Conservation (phyloP, 2,329 filamentous ascomycete genomes). For the Trichoderma sp. region DNA sequence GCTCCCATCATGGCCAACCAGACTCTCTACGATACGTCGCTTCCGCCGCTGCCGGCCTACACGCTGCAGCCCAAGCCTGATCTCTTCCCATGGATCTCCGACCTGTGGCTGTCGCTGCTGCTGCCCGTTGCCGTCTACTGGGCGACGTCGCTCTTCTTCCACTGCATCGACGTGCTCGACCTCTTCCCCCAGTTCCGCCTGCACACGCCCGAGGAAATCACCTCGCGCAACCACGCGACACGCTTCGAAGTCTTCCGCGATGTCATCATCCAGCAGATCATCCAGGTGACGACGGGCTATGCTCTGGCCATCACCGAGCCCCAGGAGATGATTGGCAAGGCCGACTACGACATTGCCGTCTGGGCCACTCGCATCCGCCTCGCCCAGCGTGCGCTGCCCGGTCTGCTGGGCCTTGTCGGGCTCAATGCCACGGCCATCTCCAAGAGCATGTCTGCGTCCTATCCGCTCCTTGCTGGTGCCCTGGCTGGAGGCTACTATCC, state of each 20-base stretch:
- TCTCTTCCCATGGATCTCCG: conserved; percentile 76
- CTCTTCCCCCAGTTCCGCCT: conserved; percentile 89
- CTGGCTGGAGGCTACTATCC: conserved; percentile 84
- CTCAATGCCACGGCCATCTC: conserved; percentile 76
- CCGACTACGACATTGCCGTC: conserved; percentile 83
- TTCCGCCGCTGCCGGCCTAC: conserved; percentile 88
- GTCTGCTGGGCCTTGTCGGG: conserved; percentile 70
- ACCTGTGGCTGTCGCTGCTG: conserved; percentile 76
- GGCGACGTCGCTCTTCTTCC: conserved; percentile 82
- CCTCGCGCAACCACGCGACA: conserved; percentile 83
- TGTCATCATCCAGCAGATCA: conserved; percentile 87
- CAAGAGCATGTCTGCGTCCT: conserved; percentile 70
- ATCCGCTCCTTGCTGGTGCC: conserved; percentile 75
- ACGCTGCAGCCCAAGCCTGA: conserved; percentile 70
- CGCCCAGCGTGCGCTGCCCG: conserved; percentile 76
- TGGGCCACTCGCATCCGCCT: conserved; percentile 85
- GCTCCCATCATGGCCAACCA: conserved; percentile 54
- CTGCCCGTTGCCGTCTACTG: conserved; percentile 87
- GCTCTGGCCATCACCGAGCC: conserved; percentile 73
- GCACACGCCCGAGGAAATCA: conserved; percentile 90
- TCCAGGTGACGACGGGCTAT: conserved; percentile 76
- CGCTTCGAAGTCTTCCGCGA: conserved; percentile 86
- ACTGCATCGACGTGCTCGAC: conserved; percentile 82
- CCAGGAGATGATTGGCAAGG: conserved; percentile 72
- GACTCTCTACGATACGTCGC: conserved; percentile 57